Evolutionary conservation across 2,329 filamentous ascomycete genomes (phyloP), one percentile per base, ranked within the genome.

Genomic region (Gnomoniopsis smithogilvyi): DNA sequence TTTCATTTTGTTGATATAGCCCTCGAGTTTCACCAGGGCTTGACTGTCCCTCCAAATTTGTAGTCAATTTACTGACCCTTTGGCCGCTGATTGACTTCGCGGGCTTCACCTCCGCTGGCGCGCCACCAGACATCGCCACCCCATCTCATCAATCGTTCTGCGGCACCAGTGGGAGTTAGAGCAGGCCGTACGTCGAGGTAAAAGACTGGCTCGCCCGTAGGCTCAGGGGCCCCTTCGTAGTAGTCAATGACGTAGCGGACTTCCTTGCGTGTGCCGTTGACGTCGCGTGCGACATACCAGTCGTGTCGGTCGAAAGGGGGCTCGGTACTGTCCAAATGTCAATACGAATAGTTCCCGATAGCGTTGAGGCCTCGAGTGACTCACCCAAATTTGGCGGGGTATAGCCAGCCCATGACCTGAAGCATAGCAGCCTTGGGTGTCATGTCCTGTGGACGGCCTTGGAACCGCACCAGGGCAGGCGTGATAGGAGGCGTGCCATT

Each of bases 211-310:
- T 97, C 92, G 34, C 93, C 95, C 0, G 85, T 90, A 2, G 88
- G 85, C 68, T 96, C 92, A 1, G 90, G 88, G 24, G 88, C 87
- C 6, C 87, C 94, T 36, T 89, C 88, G 74, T 98, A 98, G 75
- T 96, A 98, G 74, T 99, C 95, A 71, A 99, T 99, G 58, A 99
- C 86, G 72, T 99, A 99, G 68, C 95, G 86, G 49, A 97, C 80
- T 77, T 97, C 88, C 71, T 88, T 89, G 67, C 79, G 80, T 60
- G 87, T 72, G 30, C 90, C 91, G 56, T 87, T 80, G 51, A 83
- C 75, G 36, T 88, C 82, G 63, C 95, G 83, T 64, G 90, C 83
- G 46, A 99, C 90, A 70, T 89, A 98, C 95, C 95, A 99, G 72
- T 99, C 95, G 72, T 99, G 95, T 62, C 95, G 86, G 74, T 99